Evolutionary conservation across 768 basidiomycete species (phyloP).

Genomic region (Tephrocybe sp.): DNA sequence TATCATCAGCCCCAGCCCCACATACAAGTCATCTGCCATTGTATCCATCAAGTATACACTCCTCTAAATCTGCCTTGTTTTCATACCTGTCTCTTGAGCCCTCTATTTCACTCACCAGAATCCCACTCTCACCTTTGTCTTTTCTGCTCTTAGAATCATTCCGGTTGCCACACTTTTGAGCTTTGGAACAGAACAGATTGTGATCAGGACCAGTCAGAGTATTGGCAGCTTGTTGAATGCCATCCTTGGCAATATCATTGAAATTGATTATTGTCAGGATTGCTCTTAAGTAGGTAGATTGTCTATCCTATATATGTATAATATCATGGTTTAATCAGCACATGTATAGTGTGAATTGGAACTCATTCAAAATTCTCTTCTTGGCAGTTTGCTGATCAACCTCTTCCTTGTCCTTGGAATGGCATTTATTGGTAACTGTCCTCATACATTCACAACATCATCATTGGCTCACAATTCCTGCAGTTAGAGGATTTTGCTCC

Average conservation of each 20-base stretch:
- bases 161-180: too few relatives aligned
- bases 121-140: too few relatives aligned
- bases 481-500: too few relatives aligned
- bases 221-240: constrained; percentile 55
- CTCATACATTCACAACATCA: too few relatives aligned
- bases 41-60: constrained; percentile 33
- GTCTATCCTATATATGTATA: constrained; percentile 23
- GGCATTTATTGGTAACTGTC: too few relatives aligned
- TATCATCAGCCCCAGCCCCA: constrained; percentile 30
- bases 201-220: too few relatives aligned
- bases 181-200: too few relatives aligned
- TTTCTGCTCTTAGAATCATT: too few relatives aligned
- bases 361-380: constrained; percentile 50
- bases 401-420: too few relatives aligned
- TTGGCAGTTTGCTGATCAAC: too few relatives aligned
- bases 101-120: constrained; percentile 46
- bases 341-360: constrained; percentile 49
- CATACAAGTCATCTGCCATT: constrained; percentile 31
- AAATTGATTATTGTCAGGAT: constrained; percentile 52
- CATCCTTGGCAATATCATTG: too few relatives aligned
- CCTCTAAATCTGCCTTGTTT: constrained; percentile 43
- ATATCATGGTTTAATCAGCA: neutral
- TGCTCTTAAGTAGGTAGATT: constrained; percentile 36
- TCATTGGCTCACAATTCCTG: too few relatives aligned
- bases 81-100: constrained; percentile 52